Evolutionary conservation across 805 yeast species (phyloP).

Genomic region (Candida hispaniensis): DNA sequence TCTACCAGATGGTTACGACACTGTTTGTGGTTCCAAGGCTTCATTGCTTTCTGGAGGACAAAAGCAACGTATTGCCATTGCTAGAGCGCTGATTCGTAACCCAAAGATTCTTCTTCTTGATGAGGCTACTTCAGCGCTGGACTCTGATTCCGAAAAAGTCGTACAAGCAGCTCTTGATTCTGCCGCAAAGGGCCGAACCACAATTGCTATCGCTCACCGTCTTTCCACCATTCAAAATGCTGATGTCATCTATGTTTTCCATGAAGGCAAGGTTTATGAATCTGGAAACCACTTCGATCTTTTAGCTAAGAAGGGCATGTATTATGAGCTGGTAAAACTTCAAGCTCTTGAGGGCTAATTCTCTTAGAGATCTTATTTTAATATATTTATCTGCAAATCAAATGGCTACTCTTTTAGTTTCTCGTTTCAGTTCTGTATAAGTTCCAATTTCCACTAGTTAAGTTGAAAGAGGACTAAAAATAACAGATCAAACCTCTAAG

Average conservation of each 20-base stretch:
- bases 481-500: too few relatives aligned
- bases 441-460: too few relatives aligned
- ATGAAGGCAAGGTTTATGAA: slow-evolving; percentile 53
- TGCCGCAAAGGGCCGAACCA: slow-evolving; percentile 64
- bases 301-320: slow-evolving; percentile 30
- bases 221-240: slow-evolving; percentile 59
- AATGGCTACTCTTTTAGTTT: too few relatives aligned
- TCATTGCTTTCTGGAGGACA: slow-evolving; percentile 62
- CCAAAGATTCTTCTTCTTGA: slow-evolving; percentile 56
- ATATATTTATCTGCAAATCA: too few relatives aligned
- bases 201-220: slow-evolving; percentile 78
- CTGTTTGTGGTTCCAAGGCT: slow-evolving; percentile 46
- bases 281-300: slow-evolving; percentile 44
- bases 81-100: slow-evolving; percentile 56
- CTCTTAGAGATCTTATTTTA: too few relatives aligned
- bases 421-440: too few relatives aligned
- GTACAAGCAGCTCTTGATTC: slow-evolving; percentile 60
- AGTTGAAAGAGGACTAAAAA: too few relatives aligned
- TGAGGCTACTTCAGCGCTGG: slow-evolving; percentile 59
- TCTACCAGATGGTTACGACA: slow-evolving; percentile 51
- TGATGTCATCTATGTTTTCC: slow-evolving; percentile 48
- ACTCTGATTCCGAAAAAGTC: slow-evolving; percentile 60
- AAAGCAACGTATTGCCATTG: slow-evolving; percentile 66
- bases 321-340: slow-evolving; percentile 32
- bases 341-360: slow-evolving; percentile 30